Base-by-base conservation (phyloP, 1,284 basidiomycete genomes). In the Pyrrhoderma noxium region DNA sequence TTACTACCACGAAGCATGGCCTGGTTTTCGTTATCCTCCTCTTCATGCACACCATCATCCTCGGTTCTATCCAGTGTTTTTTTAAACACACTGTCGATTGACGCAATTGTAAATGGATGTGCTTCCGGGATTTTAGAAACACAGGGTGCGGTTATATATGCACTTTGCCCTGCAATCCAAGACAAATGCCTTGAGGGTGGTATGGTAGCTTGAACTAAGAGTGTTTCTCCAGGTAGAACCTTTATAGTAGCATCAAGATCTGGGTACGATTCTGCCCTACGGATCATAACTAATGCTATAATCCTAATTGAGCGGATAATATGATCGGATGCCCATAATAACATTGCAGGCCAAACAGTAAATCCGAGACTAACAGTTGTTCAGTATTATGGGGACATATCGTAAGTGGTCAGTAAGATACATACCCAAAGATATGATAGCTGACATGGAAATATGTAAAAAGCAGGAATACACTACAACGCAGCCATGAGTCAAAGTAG, bases 91-190 rank as follows among this genome's bases (percentile, higher is more conserved):
- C 8, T 57, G 47, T 46, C 4, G 45, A 70, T 64, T 56, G 64
- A 69, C n/a, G 69, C 64, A 38, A 72, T 69, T 3, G 70, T 72
- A 61, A 73, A 72, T 0, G 71, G 71, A 52, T 73, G 71, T 22
- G 68, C 67, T 58, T 72, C 70, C 39, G 64, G 45, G 16, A 3
- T 5, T 7, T 4, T 27, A 46, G 68, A 66, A 35, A 71, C 61
- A 3, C 64, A 62, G 1, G 71, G 71, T 16, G 71, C 63, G 27
- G 66, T 64, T 45, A 72, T 57, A 52, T 67, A 70, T n/a, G 67
- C 68, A 56, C 70, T 72, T 58, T 77, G 75, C 13, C 74, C 75
- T 0, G 74, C 62, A n/a, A 57, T 62, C 74, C 75, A 78, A 31
- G 18, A 18, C 9, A 50, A 27, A 2, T 25, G 40, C 25, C 27